Percentiles rank a stretch among this genome's conserved stretches.
Conservation (phyloP, 164 flowering plant genomes). For the Sedum album region DNA sequence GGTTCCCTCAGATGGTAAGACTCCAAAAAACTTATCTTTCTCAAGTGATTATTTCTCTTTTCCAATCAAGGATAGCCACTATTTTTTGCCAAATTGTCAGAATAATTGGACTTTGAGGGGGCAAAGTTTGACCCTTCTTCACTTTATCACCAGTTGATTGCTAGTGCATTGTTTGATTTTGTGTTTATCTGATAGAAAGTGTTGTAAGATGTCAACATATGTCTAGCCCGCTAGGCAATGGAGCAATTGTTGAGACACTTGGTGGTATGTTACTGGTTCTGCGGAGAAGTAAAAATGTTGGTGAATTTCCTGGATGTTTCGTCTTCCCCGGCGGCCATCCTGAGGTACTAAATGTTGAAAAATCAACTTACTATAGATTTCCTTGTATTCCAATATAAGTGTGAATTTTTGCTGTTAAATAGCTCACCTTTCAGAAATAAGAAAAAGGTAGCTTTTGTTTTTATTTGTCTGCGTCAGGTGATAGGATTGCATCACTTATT, state of each 20-base stretch:
- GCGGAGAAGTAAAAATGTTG: conserved; percentile 83
- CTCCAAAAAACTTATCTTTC: too few species aligned
- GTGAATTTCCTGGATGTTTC: conserved; percentile 91
- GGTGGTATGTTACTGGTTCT: conserved; percentile 63
- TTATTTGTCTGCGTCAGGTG: not conserved
- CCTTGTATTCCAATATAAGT: too few species aligned
- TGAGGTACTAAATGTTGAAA: conserved; percentile 48
- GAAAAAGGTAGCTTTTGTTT: not conserved
- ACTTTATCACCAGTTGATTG: not conserved
- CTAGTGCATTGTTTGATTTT: not conserved
- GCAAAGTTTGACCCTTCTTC: not conserved
- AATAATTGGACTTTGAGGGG: not conserved
- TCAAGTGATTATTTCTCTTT: not conserved
- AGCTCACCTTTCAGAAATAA: not conserved
- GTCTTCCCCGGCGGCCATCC: conserved; percentile 99
- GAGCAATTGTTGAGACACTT: conserved; percentile 80
- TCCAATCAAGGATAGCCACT: not conserved
- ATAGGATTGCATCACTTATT: not conserved
- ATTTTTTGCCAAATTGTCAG: not conserved
- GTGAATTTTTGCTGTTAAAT: too few species aligned
- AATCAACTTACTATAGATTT: too few species aligned
- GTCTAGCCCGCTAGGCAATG: conserved; percentile 90
- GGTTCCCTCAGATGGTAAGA: conserved; percentile 70
- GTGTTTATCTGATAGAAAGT: conserved; percentile 48
- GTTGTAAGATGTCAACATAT: conserved; percentile 56